Evolutionary conservation across 108 stramenopile species (phyloP), one percentile per base, ranked within the genome.

Genomic region (Mediolabrus comicus): DNA sequence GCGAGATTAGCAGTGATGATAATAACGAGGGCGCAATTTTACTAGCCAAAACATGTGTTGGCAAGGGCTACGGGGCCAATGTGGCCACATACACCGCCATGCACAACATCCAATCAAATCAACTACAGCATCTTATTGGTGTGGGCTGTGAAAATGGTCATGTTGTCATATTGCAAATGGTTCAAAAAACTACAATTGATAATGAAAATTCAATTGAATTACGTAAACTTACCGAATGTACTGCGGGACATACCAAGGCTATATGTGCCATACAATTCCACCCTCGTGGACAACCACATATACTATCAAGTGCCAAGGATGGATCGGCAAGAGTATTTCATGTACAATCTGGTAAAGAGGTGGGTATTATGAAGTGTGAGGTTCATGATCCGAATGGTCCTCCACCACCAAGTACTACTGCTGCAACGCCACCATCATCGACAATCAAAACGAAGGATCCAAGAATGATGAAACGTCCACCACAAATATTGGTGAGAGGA

Each of bases 131-230:
- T 74, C 64, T 79, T 74, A 54, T 92, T n/a, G 90, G 84, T 0
- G 83, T 91, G 59, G 91, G 90, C 9, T 92, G 89, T 68, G 94
- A 95, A 63, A 84, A 85, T 82, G 90, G 88, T 31, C 72, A 63
- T 3, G 41, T 91, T 24, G 67, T 75, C n/a, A 53, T 87, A 1
- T 92, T 72, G 61, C 69, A 73, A 51, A 73, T 79, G 53, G 41
- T 54, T 14, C 26, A 62, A 30, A 35, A 17, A 3, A 30, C 6
- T 6, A 5, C 26, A 11, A 9, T 29, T 22, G 58, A 28, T 10
- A 28, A 28, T 33, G 11, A 59, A 14, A n/a, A 4, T 10, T 6
- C 24, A 22, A 28, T 59, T 35, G 34, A 58, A 9, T 68, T 68
- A 9, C 25, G 22, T 57, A 56, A 71, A 75, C 35, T 63, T 30